Base-by-base conservation (phyloP, 257 asterid species). In the Scutellaria galericulata region DNA sequence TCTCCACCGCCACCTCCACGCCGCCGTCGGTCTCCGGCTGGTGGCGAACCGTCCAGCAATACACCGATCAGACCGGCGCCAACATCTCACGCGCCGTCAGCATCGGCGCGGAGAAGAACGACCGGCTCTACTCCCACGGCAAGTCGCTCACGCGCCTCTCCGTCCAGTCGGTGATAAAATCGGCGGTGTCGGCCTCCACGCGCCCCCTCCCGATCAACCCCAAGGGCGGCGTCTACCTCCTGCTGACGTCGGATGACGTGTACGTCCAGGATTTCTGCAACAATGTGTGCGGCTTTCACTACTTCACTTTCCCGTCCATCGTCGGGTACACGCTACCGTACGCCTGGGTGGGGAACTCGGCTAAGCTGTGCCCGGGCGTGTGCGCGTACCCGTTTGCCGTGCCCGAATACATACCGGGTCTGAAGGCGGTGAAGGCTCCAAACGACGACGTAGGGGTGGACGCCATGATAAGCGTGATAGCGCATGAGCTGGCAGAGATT, bases 331-430 rank as follows among this genome's bases (percentile, higher is more conserved):
- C 97, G 56, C 86, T 90, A 4, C 96, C 97, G 40, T 90, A 86
- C 87, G 96, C 97, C 24, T 90, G 97, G 97, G 82, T 88, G 31
- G 97, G 97, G 0, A 90, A 90, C 78, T 90, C 97, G 2, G 96
- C 83, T 0, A 90, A 90, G 67, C 64, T 83, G 6, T 90, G 93
- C 77, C 89, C 97, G 6, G 96, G 87, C 2, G 69, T 75, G 2
- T 90, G 97, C 63, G 95, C 93, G 0, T 90, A 90, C 75, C 97
- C 97, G 1, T 88, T 88, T 47, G 80, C 90, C 4, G 89, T 89
- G 10, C 97, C 97, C 35, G 67, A 11, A 1, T 88, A 78, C 51
- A 90, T 90, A 12, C 93, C 91, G 7, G 78, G 79, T 6, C 46
- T 85, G 37, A 90, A 81, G 76, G 75, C 93, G 4, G 77, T 83